Evolutionary conservation across 2,329 filamentous ascomycete genomes (phyloP).

Genomic region (Arthrobotrys pseudoclavata): DNA sequence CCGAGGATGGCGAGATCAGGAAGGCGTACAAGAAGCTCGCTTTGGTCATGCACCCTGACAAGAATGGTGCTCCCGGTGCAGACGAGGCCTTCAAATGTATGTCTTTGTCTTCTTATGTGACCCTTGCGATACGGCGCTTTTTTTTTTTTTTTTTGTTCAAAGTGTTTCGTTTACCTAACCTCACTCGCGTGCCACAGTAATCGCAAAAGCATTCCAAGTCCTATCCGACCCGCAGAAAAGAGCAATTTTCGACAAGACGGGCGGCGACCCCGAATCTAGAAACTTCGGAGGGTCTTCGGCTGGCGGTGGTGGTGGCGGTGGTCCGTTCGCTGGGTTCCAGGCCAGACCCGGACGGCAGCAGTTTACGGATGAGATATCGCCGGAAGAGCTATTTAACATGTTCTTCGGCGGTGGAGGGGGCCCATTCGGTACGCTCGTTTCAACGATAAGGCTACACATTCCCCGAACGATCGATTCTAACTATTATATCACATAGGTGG

Average conservation of each 20-base stretch:
- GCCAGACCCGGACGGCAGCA: conserved; percentile 64
- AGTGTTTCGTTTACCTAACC: conserved; percentile 2
- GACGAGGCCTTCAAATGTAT: conserved; percentile 96
- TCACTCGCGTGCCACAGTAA: conserved; percentile 70
- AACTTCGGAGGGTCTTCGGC: conserved; percentile 73
- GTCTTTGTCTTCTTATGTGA: conserved; percentile 17
- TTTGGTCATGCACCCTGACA: conserved; percentile 95
- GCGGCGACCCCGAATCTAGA: conserved; percentile 90
- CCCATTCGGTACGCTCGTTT: conserved; percentile 74
- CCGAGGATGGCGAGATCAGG: conserved; percentile 87
- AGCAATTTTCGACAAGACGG: conserved; percentile 86
- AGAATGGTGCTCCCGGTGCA: conserved; percentile 94
- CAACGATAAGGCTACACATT: conserved; percentile 66
- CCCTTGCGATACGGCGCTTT: conserved; percentile 16
- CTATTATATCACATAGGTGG: conserved; percentile 65
- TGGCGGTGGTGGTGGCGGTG: conserved; percentile 68
- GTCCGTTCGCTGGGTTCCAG: conserved; percentile 76
- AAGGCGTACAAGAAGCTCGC: conserved; percentile 97
- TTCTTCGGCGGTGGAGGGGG: conserved; percentile 85
- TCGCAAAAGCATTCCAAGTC: conserved; percentile 91
- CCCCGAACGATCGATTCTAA: conserved; percentile 46
- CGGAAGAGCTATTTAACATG: conserved; percentile 95
- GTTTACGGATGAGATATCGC: conserved; percentile 93
- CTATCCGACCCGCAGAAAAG: conserved; percentile 95
- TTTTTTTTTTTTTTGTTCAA: conserved; percentile 1